Percentiles rank a stretch among this genome's conserved stretches.
phyloP scores from a whole-genome alignment of 2,329 filamentous ascomycete genomes.

The Colletotrichum sp. region DNA sequence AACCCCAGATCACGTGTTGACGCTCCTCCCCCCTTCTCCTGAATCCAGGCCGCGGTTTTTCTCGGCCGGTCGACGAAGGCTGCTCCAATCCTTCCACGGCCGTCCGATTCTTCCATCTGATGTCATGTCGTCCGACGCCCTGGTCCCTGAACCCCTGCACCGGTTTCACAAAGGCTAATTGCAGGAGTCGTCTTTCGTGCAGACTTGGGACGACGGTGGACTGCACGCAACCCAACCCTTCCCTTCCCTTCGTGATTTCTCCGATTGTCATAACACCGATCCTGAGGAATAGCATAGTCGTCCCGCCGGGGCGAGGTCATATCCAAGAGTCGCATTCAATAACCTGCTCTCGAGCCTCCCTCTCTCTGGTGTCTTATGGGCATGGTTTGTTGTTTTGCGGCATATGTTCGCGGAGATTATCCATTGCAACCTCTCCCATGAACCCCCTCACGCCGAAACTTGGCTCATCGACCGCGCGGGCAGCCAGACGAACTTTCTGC shows the following conservation, averaged over 20 bases:
- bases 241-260: background rate
- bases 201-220: constrained; percentile 15
- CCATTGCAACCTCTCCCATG: background rate
- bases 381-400: background rate
- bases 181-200: constrained; percentile 10
- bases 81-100: background rate
- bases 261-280: background rate
- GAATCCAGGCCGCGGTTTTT: background rate
- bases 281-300: background rate
- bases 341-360: background rate
- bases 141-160: constrained; percentile 2
- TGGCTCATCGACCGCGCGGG: background rate
- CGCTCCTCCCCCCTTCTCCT: background rate
- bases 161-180: constrained; percentile 19
- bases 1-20: constrained; percentile 1
- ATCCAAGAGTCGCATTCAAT: background rate
- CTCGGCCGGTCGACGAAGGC: background rate
- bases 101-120: constrained; percentile 5
- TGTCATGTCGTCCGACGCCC: constrained; percentile 7
- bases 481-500: background rate
- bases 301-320: background rate
- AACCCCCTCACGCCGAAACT: background rate
- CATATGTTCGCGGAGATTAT: background rate
- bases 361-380: background rate
- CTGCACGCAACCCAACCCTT: background rate